These are phyloP conservation scores for Diaporthe batatas DNA, from an alignment of 2,329 filamentous ascomycete genomes.

Conservation along the genomic window DNA sequence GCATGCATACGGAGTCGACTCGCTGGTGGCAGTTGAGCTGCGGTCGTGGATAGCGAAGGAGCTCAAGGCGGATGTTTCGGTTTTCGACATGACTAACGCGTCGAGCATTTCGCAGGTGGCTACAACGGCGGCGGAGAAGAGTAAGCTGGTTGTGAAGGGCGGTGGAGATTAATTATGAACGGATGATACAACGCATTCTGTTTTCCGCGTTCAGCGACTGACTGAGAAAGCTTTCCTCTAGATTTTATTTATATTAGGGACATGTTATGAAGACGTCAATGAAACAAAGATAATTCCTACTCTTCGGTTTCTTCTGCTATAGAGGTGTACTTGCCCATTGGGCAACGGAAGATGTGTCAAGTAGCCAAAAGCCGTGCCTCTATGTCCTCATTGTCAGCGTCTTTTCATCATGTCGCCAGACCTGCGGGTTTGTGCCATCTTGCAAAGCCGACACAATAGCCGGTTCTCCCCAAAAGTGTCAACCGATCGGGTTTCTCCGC, in stretches of 20 bases:
- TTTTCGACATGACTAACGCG: slow-evolving; percentile 46
- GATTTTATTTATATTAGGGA: not conserved
- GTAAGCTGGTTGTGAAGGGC: slow-evolving; percentile 43
- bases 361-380: not conserved
- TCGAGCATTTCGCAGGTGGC: slow-evolving; percentile 46
- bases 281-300: not conserved
- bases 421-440: slow-evolving; percentile 5
- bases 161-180: not conserved
- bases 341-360: not conserved
- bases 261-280: not conserved
- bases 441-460: not conserved
- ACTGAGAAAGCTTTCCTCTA: not conserved
- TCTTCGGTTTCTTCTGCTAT: not conserved
- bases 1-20: slow-evolving; percentile 47
- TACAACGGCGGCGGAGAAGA: slow-evolving; percentile 45
- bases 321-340: not conserved
- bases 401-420: not conserved
- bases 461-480: not conserved
- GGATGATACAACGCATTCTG: not conserved
- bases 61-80: slow-evolving; percentile 46
- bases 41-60: slow-evolving; percentile 47
- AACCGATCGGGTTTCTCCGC: slow-evolving; percentile 1
- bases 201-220: not conserved
- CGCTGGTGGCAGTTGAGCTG: slow-evolving; percentile 47
- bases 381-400: not conserved